Evolutionary conservation across 225 moss, liverwort and hornwort genomes (phyloP).

Genomic region (Thuidium tamariscinum): DNA sequence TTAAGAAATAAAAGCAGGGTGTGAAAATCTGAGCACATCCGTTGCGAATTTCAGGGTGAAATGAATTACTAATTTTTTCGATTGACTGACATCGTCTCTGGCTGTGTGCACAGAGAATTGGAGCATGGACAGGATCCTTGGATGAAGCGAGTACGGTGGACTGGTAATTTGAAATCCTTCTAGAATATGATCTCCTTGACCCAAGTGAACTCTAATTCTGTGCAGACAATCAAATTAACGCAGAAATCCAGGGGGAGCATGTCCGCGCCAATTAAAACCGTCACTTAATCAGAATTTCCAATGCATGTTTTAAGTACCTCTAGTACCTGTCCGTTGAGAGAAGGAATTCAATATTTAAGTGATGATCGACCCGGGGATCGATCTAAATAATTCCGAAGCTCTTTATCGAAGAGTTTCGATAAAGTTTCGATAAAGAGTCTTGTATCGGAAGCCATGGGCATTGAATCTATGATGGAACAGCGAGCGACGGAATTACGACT

Average conservation of each 20-base stretch:
- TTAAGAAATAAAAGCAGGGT: not conserved
- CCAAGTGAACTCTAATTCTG: not conserved
- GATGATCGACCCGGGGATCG: no score
- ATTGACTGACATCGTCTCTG: not conserved
- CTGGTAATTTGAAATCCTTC: not conserved
- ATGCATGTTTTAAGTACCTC: not conserved
- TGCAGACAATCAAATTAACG: not conserved
- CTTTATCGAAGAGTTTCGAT: not conserved
- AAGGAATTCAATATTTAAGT: not conserved
- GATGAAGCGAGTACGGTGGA: not conserved
- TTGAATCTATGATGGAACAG: not conserved
- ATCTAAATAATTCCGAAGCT: not conserved
- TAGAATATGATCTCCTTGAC: not conserved
- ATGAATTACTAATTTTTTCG: not conserved
- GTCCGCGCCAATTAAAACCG: not conserved
- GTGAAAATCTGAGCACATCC: not conserved
- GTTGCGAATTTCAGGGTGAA: not conserved
- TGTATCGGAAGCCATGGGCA: not conserved
- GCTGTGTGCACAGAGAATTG: not conserved
- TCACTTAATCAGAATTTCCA: not conserved
- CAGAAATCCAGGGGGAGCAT: not conserved
- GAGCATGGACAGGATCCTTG: not conserved
- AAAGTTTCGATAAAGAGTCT: not conserved
- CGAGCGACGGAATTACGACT: not conserved
- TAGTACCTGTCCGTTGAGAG: not conserved